Conservation (phyloP, 2,329 filamentous ascomycete species). For the Trichoderma pleuroti region DNA sequence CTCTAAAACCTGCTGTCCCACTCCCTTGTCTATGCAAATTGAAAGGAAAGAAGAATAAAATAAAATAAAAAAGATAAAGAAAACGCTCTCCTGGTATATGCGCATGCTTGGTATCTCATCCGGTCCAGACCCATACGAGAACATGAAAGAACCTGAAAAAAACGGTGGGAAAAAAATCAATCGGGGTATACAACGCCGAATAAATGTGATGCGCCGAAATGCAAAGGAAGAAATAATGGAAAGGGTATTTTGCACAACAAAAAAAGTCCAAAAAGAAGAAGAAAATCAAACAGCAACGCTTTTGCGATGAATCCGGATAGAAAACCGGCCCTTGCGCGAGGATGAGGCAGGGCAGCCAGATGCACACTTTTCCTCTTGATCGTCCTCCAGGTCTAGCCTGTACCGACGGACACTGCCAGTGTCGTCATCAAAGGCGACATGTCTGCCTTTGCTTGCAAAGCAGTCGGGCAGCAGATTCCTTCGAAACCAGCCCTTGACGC, state of each 20-base stretch:
- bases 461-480: slow-evolving; percentile 58
- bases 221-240: slow-evolving; percentile 23
- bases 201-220: slow-evolving; percentile 29
- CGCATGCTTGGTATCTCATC: slow-evolving; percentile 6
- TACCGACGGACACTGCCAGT: slow-evolving; percentile 61
- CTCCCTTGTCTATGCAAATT: neutral
- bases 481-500: slow-evolving; percentile 58
- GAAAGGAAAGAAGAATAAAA: neutral
- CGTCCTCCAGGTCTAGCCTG: slow-evolving; percentile 54
- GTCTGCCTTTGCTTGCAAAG: slow-evolving; percentile 50
- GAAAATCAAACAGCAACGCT: slow-evolving; percentile 21
- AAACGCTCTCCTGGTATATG: slow-evolving; percentile 11
- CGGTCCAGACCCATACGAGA: slow-evolving; percentile 4
- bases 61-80: neutral
- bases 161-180: neutral
- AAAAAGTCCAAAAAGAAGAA: neutral
- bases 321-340: slow-evolving; percentile 29
- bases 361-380: slow-evolving; percentile 30
- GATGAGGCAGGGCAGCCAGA: neutral
- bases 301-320: slow-evolving; percentile 30
- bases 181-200: slow-evolving; percentile 37
- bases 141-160: slow-evolving; percentile 1
- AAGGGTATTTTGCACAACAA: neutral
- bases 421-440: slow-evolving; percentile 59
- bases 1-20: neutral